These are phyloP conservation scores for Aspergillus olivimuriae DNA, from an alignment of 495 filamentous ascomycete species.

Conservation along the genomic window DNA sequence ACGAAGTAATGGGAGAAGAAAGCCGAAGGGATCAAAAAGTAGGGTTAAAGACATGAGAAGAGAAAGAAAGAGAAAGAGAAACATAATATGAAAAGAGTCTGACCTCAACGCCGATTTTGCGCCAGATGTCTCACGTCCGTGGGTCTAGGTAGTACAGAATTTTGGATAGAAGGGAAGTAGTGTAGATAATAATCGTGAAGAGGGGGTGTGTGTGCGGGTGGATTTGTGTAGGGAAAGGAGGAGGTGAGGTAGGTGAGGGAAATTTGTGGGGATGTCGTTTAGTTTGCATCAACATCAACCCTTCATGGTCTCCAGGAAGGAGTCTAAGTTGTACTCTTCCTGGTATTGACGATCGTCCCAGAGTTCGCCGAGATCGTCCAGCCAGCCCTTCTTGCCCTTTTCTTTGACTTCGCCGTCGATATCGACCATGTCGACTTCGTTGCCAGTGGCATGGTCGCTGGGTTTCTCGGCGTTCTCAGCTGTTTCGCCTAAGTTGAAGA, in stretches of 20 bases:
- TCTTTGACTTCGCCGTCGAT: slow-evolving; percentile 86
- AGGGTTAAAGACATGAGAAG: too few relatives aligned
- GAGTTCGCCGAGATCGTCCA: slow-evolving; percentile 90
- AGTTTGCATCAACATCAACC: slow-evolving; percentile 22
- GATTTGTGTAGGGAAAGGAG: background rate
- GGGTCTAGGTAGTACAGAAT: too few relatives aligned
- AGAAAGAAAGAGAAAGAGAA: too few relatives aligned
- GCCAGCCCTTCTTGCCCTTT: slow-evolving; percentile 91
- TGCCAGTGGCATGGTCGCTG: slow-evolving; percentile 37
- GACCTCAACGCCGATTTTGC: too few relatives aligned
- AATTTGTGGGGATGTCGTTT: background rate
- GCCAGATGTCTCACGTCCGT: too few relatives aligned
- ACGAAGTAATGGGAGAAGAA: too few relatives aligned
- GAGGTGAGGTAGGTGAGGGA: background rate
- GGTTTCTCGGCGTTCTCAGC: slow-evolving; percentile 63
- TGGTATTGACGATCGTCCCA: slow-evolving; percentile 97
- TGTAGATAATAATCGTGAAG: too few relatives aligned
- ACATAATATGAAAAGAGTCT: too few relatives aligned
- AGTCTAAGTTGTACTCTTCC: slow-evolving; percentile 91
- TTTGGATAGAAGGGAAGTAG: too few relatives aligned
- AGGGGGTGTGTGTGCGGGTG: too few relatives aligned
- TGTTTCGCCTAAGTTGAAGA: slow-evolving; percentile 86
- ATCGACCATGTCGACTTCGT: slow-evolving; percentile 92
- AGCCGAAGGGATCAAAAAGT: too few relatives aligned
- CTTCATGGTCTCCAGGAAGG: slow-evolving; percentile 87